A percentile compares a stretch with the other conserved stretches of the same genome.
These are phyloP conservation scores for Solanum corneliomulleri DNA, from an alignment of 257 asterid species.

Conservation along the genomic window DNA sequence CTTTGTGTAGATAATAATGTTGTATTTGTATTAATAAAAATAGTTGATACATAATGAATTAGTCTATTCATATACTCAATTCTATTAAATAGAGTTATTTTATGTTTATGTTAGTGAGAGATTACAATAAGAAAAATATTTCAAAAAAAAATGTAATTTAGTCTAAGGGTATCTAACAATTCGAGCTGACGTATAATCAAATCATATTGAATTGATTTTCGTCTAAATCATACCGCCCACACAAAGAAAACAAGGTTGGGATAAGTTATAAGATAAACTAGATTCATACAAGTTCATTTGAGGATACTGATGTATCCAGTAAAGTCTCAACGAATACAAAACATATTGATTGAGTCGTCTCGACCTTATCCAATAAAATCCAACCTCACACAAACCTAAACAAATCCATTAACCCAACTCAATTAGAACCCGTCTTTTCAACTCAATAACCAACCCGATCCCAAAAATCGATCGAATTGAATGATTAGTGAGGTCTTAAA, in stretches of 20 bases:
- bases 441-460: not conserved
- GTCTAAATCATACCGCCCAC: not conserved
- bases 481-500: not conserved
- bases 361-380: not conserved
- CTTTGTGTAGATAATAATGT: too few species aligned
- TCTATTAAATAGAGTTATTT: not conserved
- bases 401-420: not conserved
- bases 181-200: too few species aligned
- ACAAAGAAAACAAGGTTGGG: not conserved
- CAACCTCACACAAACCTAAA: not conserved
- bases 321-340: rapidly evolving
- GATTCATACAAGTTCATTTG: not conserved
- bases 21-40: not conserved
- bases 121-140: not conserved
- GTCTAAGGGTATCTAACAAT: not conserved
- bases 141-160: not conserved
- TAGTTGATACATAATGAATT: not conserved
- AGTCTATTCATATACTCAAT: not conserved
- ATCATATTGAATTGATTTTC: too few species aligned
- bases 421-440: not conserved
- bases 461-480: not conserved
- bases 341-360: not conserved
- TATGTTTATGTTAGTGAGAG: not conserved
- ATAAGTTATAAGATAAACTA: not conserved
- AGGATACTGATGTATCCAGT: rapidly evolving